A percentile compares a stretch with the other conserved stretches of the same genome.
Conservation (phyloP, 257 asterid genomes). For the Solanum lycopersicoides region DNA sequence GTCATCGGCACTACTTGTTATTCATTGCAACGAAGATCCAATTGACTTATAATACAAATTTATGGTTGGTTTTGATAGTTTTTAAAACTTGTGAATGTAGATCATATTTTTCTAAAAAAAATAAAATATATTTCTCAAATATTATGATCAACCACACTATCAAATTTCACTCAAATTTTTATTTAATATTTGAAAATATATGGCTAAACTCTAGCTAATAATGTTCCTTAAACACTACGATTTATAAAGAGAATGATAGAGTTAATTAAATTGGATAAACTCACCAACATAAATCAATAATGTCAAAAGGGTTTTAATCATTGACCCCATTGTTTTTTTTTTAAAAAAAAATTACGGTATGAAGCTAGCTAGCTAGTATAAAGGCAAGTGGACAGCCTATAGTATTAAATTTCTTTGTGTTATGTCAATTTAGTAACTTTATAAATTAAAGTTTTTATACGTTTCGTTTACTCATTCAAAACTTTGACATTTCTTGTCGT, state of each 20-base stretch:
- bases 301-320: neutral
- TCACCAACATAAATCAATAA: neutral
- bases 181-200: no score
- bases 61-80: no score
- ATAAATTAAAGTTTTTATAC: neutral
- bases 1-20: no score
- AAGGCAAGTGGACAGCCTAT: neutral
- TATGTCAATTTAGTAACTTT: neutral
- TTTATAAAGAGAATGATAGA: neutral
- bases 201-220: neutral
- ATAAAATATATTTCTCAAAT: no score
- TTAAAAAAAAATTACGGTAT: neutral
- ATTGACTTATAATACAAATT: no score
- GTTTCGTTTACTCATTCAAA: neutral
- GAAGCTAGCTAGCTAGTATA: neutral
- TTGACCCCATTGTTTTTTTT: neutral
- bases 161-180: no score
- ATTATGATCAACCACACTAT: no score
- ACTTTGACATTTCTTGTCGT: neutral
- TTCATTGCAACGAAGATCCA: no score
- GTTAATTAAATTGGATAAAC: neutral
- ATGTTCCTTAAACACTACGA: neutral
- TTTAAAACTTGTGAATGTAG: no score
- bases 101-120: no score
- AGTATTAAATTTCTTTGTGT: neutral